These are phyloP conservation scores for Beauveria caledonica DNA, from an alignment of 2,329 filamentous ascomycete genomes.

Conservation along the genomic window DNA sequence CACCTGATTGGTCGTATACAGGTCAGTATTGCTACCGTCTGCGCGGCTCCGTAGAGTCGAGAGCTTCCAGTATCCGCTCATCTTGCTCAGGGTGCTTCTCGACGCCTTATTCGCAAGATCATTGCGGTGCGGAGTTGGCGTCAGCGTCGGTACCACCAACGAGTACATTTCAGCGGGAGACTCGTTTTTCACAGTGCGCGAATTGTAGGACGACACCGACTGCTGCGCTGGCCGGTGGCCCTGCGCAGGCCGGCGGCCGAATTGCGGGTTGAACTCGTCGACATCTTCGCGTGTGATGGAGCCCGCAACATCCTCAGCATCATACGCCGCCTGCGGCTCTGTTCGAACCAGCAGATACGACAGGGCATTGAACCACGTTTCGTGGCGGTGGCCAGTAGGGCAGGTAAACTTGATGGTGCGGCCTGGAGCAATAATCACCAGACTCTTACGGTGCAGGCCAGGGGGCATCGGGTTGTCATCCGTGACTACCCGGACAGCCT, in stretches of 20 bases:
- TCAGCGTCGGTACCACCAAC: conserved; percentile 49
- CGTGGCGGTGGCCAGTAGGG: conserved; percentile 84
- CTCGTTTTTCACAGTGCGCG: conserved; percentile 58
- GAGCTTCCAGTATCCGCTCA: conserved; percentile 55
- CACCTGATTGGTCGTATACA: conserved; percentile 54
- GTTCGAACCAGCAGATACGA: conserved; percentile 84
- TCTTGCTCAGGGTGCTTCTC: conserved; percentile 44
- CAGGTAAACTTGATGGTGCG: conserved; percentile 91
- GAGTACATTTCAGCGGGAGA: conserved; percentile 46
- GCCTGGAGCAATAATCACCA: conserved; percentile 83
- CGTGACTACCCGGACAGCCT: conserved; percentile 81
- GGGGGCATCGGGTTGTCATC: conserved; percentile 95
- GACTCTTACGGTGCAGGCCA: conserved; percentile 86
- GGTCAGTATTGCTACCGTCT: conserved; percentile 34
- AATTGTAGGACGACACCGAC: conserved; percentile 76
- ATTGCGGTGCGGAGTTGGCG: conserved; percentile 38
- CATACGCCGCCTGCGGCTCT: conserved; percentile 52
- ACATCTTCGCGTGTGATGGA: conserved; percentile 55
- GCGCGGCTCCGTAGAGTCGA: conserved; percentile 46
- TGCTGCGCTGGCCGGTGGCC: conserved; percentile 44
- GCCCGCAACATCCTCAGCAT: conserved; percentile 50
- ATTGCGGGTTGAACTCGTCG: conserved; percentile 74
- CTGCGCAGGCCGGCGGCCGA: conserved; percentile 26
- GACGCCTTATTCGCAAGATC: conserved; percentile 23
- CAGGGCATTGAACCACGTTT: conserved; percentile 97